Evolutionary conservation across 1,284 basidiomycete genomes (phyloP).

Genomic region (Abortiporus biennis): DNA sequence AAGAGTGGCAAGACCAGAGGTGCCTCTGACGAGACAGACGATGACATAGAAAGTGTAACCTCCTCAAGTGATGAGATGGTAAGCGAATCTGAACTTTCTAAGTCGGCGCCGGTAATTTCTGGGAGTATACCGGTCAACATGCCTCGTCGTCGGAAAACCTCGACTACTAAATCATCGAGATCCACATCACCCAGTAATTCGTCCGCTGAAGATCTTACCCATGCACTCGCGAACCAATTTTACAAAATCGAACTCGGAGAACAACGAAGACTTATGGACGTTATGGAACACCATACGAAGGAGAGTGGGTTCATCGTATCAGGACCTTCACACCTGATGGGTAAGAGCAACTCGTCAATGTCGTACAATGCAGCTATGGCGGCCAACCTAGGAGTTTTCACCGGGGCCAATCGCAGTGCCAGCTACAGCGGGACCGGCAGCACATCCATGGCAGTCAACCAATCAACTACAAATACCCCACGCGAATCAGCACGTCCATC

Average conservation of each 20-base stretch:
- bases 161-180: conserved; percentile 24
- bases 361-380: not conserved
- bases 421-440: not conserved
- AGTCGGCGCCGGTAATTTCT: not conserved
- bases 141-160: conserved; percentile 14
- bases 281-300: conserved; percentile 87
- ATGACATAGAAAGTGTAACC: conserved; percentile 11
- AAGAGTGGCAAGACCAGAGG: conserved; percentile 14
- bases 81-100: too few relatives aligned
- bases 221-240: conserved; percentile 85
- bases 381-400: not conserved
- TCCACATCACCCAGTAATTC: conserved; percentile 9
- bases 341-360: conserved; percentile 2
- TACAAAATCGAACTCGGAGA: conserved; percentile 89
- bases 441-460: too few relatives aligned
- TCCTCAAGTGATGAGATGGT: not conserved
- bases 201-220: conserved; percentile 39
- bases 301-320: conserved; percentile 31
- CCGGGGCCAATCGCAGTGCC: not conserved
- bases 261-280: conserved; percentile 81
- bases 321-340: conserved; percentile 6
- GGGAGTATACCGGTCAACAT: not conserved
- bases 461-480: not conserved
- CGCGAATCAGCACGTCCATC: not conserved
- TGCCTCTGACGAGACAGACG: conserved; percentile 14